A percentile compares a stretch with the other conserved stretches of the same genome.
Conservation (phyloP, 75 land plant species). For the Cupressus sempervirens region DNA sequence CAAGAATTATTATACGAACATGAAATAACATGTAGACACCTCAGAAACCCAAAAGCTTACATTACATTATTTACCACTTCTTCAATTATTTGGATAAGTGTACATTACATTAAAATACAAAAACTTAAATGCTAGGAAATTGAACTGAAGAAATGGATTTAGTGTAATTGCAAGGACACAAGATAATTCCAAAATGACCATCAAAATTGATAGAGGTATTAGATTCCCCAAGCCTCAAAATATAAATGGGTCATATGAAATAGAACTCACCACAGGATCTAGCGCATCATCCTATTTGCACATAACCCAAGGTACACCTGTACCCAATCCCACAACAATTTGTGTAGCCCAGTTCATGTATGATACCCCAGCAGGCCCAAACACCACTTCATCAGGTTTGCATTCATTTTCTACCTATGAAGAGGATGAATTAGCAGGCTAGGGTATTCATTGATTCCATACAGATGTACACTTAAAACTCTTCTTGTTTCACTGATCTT, state of each 20-base stretch:
- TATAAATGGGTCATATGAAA: background rate
- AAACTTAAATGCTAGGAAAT: background rate
- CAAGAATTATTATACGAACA: background rate
- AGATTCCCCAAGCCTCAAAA: background rate
- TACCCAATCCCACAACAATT: conserved; percentile 69
- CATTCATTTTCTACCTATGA: conserved; percentile 94
- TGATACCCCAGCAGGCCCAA: conserved; percentile 55
- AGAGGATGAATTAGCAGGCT: background rate
- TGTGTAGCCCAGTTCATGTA: conserved; percentile 84
- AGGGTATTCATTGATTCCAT: background rate
- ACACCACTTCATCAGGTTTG: conserved; percentile 48
- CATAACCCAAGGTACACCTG: conserved; percentile 94
- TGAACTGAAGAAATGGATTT: background rate
- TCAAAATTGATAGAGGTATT: background rate
- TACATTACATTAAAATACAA: background rate
- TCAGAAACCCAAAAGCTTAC: too few relatives aligned
- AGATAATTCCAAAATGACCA: background rate
- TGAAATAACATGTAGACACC: background rate
- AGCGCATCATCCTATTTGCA: conserved; percentile 95
- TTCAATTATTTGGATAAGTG: too few relatives aligned
- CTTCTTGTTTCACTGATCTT: background rate
- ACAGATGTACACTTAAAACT: background rate
- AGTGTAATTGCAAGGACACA: background rate
- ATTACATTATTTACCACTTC: too few relatives aligned
- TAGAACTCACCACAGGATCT: conserved; percentile 55